A percentile compares a stretch with the other conserved stretches of the same genome.
These are phyloP conservation scores for Citrus medica DNA, from an alignment of 345 rosid species.

Conservation along the genomic window DNA sequence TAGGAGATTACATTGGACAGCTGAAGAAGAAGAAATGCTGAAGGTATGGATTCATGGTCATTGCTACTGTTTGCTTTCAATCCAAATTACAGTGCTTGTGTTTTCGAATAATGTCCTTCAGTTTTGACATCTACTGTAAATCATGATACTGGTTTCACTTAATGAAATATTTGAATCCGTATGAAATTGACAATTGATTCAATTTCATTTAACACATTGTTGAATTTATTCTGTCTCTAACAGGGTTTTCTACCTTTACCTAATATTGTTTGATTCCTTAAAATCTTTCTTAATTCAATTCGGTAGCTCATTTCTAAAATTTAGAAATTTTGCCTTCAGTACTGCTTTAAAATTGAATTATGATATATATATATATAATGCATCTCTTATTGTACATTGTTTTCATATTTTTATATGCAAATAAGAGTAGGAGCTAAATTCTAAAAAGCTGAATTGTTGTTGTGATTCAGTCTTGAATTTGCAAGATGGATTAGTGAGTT, in stretches of 20 bases:
- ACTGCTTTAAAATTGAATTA: background rate
- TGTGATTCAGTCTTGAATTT: background rate
- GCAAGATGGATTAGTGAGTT: background rate
- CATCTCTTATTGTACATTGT: background rate
- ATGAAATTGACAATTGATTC: background rate
- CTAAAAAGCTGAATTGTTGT: background rate
- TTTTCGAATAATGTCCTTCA: background rate
- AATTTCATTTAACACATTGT: background rate
- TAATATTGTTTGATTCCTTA: background rate
- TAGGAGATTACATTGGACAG: conserved; percentile 32
- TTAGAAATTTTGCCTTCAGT: background rate
- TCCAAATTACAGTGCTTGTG: background rate
- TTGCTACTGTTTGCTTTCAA: background rate
- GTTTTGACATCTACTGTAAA: background rate
- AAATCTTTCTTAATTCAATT: background rate
- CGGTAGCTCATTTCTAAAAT: background rate
- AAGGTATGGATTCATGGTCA: conserved; percentile 24
- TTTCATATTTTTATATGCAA: background rate
- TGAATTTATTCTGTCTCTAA: background rate
- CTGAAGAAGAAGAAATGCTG: conserved; percentile 42
- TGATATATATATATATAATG: background rate
- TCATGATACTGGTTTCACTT: background rate
- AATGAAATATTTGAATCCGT: background rate
- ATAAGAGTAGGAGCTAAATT: background rate
- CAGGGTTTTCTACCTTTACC: background rate